Percentiles rank a stretch among this genome's conserved stretches.
phyloP scores from a whole-genome alignment of 169 alveolate species.

The Perkinsus olseni region DNA sequence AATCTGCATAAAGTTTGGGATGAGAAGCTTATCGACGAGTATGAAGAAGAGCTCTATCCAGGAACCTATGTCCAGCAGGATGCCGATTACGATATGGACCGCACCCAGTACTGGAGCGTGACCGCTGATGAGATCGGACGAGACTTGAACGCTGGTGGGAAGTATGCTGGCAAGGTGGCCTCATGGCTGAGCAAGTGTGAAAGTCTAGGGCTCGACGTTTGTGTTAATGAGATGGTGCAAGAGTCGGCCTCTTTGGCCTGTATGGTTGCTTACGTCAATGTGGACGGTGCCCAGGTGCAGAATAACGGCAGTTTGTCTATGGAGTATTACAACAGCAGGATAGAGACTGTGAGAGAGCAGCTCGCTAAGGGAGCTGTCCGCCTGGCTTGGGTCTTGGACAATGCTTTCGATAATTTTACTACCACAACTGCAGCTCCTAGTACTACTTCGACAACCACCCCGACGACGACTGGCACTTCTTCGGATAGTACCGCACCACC shows the following conservation, averaged over 20 bases:
- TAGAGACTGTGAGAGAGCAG: background rate
- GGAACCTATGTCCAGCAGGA: background rate
- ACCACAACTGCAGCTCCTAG: background rate
- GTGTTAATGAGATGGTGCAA: background rate
- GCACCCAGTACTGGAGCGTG: background rate
- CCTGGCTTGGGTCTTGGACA: background rate
- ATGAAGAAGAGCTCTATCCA: background rate
- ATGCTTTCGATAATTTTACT: background rate
- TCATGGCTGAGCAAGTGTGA: background rate
- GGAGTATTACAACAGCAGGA: background rate
- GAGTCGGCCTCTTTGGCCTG: background rate
- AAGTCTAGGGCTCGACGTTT: background rate
- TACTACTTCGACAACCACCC: too few species aligned
- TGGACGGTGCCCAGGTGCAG: background rate
- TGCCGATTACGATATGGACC: background rate
- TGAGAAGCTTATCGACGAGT: background rate
- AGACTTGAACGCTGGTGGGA: background rate
- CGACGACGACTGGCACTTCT: too few species aligned
- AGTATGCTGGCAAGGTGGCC: background rate
- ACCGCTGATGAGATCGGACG: background rate
- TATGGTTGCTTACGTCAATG: background rate
- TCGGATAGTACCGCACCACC: too few species aligned
- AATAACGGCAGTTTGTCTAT: background rate
- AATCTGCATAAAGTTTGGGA: background rate
- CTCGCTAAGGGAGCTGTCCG: background rate